Conservation (phyloP, 495 filamentous ascomycete genomes). For the Neurospora cerealis region DNA sequence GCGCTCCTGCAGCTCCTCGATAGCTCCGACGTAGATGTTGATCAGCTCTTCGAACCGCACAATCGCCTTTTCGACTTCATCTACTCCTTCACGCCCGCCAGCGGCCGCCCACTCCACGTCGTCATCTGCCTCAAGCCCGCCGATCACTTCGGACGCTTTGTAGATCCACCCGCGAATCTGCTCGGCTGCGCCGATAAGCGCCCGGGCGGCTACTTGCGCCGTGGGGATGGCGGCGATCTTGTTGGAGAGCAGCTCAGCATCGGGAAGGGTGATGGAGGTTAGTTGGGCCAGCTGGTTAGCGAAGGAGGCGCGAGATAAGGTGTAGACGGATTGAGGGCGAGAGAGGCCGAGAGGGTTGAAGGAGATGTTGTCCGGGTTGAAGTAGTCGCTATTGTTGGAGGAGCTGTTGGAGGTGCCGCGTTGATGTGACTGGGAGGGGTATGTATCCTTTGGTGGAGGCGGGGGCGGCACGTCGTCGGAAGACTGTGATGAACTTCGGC, state of each 20-base stretch:
- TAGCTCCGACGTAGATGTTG: constrained; percentile 79
- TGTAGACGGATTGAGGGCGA: constrained; percentile 75
- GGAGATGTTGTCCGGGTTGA: constrained; percentile 31
- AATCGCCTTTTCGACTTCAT: constrained; percentile 81
- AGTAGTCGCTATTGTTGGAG: constrained; percentile 15
- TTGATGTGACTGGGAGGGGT: constrained; percentile 7
- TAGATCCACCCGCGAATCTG: constrained; percentile 88
- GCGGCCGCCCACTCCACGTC: constrained; percentile 97
- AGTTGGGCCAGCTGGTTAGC: constrained; percentile 82
- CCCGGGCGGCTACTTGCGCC: constrained; percentile 64
- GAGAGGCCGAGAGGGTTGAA: constrained; percentile 46
- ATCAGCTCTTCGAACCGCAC: constrained; percentile 76
- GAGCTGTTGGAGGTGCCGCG: constrained; percentile 11
- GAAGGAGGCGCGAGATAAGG: constrained; percentile 81
- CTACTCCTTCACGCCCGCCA: constrained; percentile 78
- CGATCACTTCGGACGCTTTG: constrained; percentile 79
- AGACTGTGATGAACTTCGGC: constrained; percentile 18
- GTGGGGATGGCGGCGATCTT: constrained; percentile 76
- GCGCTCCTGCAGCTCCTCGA: constrained; percentile 79
- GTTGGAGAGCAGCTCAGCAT: constrained; percentile 67
- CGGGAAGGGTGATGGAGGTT: constrained; percentile 73
- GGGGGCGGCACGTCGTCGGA: constrained; percentile 24
- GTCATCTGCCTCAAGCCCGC: constrained; percentile 81
- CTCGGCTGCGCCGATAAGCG: constrained; percentile 70
- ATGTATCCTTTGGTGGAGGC: constrained; percentile 38